A percentile compares a stretch with the other conserved stretches of the same genome.
Evolutionary conservation across 2,329 filamentous ascomycete genomes (phyloP).

Genomic region (Penicillium sp.): DNA sequence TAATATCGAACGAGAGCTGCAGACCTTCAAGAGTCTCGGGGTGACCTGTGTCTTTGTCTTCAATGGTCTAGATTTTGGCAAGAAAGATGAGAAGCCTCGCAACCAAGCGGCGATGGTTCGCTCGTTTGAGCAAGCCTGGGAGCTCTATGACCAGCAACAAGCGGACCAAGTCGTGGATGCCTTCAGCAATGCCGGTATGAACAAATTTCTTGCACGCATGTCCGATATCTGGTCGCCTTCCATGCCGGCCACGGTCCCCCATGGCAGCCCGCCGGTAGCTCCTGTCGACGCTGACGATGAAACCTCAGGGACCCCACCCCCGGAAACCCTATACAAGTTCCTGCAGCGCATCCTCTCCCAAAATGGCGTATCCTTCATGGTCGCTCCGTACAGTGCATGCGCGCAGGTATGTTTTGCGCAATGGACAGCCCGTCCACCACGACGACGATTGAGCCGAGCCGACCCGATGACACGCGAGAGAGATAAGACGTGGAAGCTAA

Average conservation of each 20-base stretch:
- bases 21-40: constrained; percentile 61
- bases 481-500: constrained; percentile 2
- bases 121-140: constrained; percentile 76
- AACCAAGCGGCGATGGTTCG: constrained; percentile 59
- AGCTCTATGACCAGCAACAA: constrained; percentile 72
- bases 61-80: constrained; percentile 74
- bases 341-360: constrained; percentile 68
- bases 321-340: constrained; percentile 68
- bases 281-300: constrained; percentile 23
- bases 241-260: not conserved
- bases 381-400: constrained; percentile 81
- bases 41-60: constrained; percentile 87
- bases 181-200: constrained; percentile 76
- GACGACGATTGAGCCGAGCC: not conserved
- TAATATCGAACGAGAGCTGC: constrained; percentile 71
- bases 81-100: constrained; percentile 59
- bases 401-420: constrained; percentile 61
- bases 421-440: not conserved
- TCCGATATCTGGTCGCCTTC: constrained; percentile 4
- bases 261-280: constrained; percentile 2
- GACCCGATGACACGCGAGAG: not conserved
- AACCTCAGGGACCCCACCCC: constrained; percentile 58
- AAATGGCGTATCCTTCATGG: constrained; percentile 66
- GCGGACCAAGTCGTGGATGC: constrained; percentile 73
- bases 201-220: constrained; percentile 7